Conservation (phyloP, 1,284 basidiomycete species). For the Puccinia novopanici region DNA sequence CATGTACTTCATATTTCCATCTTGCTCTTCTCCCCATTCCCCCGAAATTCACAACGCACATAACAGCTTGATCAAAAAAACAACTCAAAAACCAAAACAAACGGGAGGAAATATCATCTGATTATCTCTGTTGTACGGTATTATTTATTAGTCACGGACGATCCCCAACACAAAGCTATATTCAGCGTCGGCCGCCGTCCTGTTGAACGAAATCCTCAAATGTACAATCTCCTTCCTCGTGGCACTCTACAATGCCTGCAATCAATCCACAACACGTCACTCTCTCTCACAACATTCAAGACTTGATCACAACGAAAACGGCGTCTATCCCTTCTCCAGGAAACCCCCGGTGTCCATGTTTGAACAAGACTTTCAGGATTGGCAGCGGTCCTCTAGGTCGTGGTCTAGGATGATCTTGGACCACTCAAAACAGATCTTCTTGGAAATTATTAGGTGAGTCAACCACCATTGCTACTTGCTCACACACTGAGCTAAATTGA, state of each 20-base stretch:
- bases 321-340: background rate
- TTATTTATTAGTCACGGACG: slow-evolving; percentile 57
- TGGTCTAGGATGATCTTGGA: slow-evolving; percentile 19
- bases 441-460: slow-evolving; percentile 32
- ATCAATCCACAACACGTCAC: background rate
- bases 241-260: slow-evolving; percentile 62
- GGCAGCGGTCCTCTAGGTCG: slow-evolving; percentile 18
- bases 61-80: background rate
- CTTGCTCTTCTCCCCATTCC: background rate
- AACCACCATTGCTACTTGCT: too few species aligned
- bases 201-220: slow-evolving; percentile 90
- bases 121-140: background rate
- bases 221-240: slow-evolving; percentile 77
- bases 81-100: background rate
- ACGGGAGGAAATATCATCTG: too few species aligned
- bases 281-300: background rate
- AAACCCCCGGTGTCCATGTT: slow-evolving; percentile 2
- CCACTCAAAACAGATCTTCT: slow-evolving; percentile 20
- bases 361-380: slow-evolving; percentile 34
- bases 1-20: slow-evolving; percentile 16
- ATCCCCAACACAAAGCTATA: slow-evolving; percentile 64
- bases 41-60: background rate
- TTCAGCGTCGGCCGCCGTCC: slow-evolving; percentile 85
- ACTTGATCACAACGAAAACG: background rate
- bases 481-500: too few species aligned